These are phyloP conservation scores for Wallacemonas sp. DNA, from an alignment of 208 protist genomes.

Conservation along the genomic window DNA sequence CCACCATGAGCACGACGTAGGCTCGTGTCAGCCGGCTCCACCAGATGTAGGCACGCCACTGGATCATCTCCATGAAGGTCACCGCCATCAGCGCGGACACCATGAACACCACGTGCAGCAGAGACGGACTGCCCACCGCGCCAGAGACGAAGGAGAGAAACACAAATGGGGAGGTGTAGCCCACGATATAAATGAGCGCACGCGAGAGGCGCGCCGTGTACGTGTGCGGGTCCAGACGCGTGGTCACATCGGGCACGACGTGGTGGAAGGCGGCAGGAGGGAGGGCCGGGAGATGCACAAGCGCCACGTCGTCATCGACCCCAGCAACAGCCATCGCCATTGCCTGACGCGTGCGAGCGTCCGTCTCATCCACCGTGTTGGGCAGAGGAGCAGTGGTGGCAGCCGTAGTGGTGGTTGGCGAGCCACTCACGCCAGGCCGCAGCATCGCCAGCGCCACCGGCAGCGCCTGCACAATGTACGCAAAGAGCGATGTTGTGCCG, in stretches of 20 bases:
- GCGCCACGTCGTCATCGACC: neutral
- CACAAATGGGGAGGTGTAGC: slow-evolving; percentile 27
- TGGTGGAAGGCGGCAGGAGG: neutral
- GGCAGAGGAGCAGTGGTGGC: no score
- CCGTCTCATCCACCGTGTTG: no score
- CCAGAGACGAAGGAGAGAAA: slow-evolving; percentile 33
- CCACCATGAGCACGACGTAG: slow-evolving; percentile 17
- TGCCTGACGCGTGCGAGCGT: neutral
- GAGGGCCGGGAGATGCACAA: slow-evolving; percentile 1
- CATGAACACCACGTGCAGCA: slow-evolving; percentile 26
- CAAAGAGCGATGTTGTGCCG: neutral
- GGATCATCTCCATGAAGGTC: slow-evolving; percentile 24
- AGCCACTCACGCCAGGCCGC: no score
- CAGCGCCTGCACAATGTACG: neutral
- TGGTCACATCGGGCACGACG: slow-evolving; percentile 1
- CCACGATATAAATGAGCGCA: slow-evolving; percentile 19
- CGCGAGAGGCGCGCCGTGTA: slow-evolving; percentile 1
- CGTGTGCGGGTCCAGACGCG: neutral
- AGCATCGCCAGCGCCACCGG: neutral
- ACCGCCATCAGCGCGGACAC: slow-evolving; percentile 31
- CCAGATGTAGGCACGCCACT: slow-evolving; percentile 30
- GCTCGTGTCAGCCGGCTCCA: slow-evolving; percentile 17
- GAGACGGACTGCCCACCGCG: slow-evolving; percentile 20
- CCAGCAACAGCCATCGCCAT: neutral
- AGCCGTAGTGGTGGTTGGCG: neutral